phyloP scores from a whole-genome alignment of 2,329 filamentous ascomycete species.

The Aspergillus brasiliensis region DNA sequence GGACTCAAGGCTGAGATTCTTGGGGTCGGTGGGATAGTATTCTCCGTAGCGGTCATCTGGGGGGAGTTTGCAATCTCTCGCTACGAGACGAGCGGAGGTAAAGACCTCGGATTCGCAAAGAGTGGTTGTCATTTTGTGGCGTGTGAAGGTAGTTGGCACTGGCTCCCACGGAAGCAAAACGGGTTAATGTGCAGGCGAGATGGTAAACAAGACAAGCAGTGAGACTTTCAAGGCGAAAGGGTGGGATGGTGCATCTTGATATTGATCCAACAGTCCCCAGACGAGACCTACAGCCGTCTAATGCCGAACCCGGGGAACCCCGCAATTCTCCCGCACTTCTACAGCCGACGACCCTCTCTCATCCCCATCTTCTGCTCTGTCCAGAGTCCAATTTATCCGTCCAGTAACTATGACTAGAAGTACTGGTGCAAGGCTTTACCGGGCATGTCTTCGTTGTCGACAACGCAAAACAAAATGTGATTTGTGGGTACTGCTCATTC shows the following conservation, averaged over 20 bases:
- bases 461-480: conserved; percentile 19
- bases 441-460: conserved; percentile 16
- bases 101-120: neutral
- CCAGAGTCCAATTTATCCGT: neutral
- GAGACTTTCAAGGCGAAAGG: neutral
- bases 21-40: neutral
- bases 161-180: neutral
- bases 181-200: neutral
- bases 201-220: no score
- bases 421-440: conserved; percentile 10
- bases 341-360: no score
- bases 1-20: neutral
- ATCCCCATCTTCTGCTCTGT: no score
- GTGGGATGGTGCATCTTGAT: neutral
- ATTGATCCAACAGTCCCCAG: neutral
- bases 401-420: neutral
- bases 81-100: neutral
- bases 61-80: neutral
- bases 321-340: neutral
- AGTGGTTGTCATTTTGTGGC: neutral
- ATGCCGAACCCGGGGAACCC: neutral
- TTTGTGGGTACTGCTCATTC: conserved; percentile 8
- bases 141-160: no score
- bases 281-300: neutral
- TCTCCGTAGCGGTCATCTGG: neutral